Conservation (phyloP, 2,329 filamentous ascomycete genomes). For the Venturia pyrina region DNA sequence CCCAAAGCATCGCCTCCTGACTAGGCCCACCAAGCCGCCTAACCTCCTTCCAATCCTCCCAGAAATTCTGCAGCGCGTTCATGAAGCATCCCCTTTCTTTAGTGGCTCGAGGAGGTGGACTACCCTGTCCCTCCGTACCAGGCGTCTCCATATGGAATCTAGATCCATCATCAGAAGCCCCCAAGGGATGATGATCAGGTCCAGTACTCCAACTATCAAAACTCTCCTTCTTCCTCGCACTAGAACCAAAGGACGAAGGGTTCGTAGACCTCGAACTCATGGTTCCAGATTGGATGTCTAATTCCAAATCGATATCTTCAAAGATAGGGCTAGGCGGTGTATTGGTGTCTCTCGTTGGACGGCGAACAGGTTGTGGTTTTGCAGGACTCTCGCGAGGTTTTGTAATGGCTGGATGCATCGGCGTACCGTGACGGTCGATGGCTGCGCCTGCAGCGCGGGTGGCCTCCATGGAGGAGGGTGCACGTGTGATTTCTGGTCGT, state of each 20-base stretch:
- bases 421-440: neutral
- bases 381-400: neutral
- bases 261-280: neutral
- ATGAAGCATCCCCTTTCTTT: neutral
- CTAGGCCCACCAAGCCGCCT: neutral
- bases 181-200: neutral
- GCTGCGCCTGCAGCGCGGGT: neutral
- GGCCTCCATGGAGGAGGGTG: neutral
- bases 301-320: neutral
- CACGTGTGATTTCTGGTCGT: neutral
- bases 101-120: neutral
- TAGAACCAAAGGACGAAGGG: neutral
- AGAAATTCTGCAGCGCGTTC: neutral
- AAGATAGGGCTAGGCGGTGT: neutral
- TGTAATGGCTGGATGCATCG: neutral
- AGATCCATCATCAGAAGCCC: neutral
- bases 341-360: neutral
- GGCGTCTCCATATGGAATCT: neutral
- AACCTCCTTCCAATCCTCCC: neutral
- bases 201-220: neutral
- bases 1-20: neutral
- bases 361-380: neutral
- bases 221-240: neutral
- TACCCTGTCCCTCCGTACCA: neutral
- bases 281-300: neutral